A percentile compares a stretch with the other conserved stretches of the same genome.
Conservation (phyloP, 345 rosid species). For the Sapria himalayana region DNA sequence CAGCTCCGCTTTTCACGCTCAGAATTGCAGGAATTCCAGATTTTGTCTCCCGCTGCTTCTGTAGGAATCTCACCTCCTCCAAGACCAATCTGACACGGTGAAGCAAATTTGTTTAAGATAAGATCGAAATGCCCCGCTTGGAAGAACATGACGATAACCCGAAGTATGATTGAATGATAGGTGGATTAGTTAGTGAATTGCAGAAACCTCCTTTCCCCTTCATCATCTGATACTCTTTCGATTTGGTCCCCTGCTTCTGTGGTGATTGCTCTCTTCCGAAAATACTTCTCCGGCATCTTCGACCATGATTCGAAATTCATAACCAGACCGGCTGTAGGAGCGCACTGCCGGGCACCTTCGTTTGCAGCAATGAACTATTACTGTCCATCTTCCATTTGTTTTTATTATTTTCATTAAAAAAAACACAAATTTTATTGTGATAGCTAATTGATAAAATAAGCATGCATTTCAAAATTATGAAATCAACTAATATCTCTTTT, state of each 20-base stretch:
- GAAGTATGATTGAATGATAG: no score
- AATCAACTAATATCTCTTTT: no score
- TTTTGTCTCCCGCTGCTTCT: constrained; percentile 82
- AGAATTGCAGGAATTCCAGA: constrained; percentile 49
- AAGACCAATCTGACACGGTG: constrained; percentile 31
- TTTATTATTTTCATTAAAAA: no score
- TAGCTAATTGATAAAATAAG: no score
- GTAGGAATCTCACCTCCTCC: constrained; percentile 89
- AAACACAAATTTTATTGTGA: no score
- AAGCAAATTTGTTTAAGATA: neutral
- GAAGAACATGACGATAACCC: constrained; percentile 1
- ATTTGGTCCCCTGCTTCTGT: constrained; percentile 17
- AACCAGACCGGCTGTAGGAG: neutral
- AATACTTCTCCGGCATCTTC: constrained; percentile 50
- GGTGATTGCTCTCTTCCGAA: constrained; percentile 35
- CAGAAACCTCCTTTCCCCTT: constrained; percentile 49
- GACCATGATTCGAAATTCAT: neutral
- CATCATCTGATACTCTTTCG: constrained; percentile 28
- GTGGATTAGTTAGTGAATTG: neutral
- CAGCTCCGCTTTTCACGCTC: constrained; percentile 17
- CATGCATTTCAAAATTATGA: no score
- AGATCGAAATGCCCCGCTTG: neutral
- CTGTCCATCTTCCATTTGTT: no score
- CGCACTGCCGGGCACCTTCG: neutral
- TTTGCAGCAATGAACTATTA: no score